phyloP scores from a whole-genome alignment of 208 protist species.

The Trypanosomatidae sp. region DNA sequence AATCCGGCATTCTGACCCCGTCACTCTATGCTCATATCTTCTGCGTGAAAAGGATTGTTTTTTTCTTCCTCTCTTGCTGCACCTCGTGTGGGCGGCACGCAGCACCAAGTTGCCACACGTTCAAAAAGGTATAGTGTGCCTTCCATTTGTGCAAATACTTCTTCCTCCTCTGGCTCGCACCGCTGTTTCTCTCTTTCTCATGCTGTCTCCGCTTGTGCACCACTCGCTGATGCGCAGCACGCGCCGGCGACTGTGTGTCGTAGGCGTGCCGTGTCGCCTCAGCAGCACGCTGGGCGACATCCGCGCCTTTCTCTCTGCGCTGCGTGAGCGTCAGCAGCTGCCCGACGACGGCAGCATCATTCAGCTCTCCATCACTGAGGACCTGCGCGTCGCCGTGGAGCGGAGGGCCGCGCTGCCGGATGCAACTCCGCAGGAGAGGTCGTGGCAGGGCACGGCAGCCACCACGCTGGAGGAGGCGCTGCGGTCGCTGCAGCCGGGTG shows the following conservation, averaged over 20 bases:
- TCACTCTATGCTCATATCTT: too few relatives aligned
- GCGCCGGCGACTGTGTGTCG: background rate
- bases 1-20: too few relatives aligned
- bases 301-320: background rate
- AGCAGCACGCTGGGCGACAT: conserved; percentile 24
- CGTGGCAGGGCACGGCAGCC: conserved; percentile 9
- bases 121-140: too few relatives aligned
- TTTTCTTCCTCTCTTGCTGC: too few relatives aligned
- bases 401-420: background rate
- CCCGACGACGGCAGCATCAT: conserved; percentile 1
- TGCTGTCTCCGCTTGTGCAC: too few relatives aligned
- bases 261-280: background rate
- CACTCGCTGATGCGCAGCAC: too few relatives aligned
- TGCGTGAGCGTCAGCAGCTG: conserved; percentile 3
- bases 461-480: conserved; percentile 18
- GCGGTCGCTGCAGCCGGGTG: background rate
- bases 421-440: background rate
- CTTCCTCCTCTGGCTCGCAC: too few relatives aligned
- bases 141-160: too few relatives aligned
- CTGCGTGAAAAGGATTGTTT: too few relatives aligned
- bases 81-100: too few relatives aligned
- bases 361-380: conserved; percentile 24
- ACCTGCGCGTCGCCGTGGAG: conserved; percentile 18
- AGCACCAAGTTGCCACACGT: too few relatives aligned
- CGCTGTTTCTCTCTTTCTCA: background rate